A percentile compares a stretch with the other conserved stretches of the same genome.
phyloP scores from a whole-genome alignment of 306 rosid genomes.

The Luffa acutangula region DNA sequence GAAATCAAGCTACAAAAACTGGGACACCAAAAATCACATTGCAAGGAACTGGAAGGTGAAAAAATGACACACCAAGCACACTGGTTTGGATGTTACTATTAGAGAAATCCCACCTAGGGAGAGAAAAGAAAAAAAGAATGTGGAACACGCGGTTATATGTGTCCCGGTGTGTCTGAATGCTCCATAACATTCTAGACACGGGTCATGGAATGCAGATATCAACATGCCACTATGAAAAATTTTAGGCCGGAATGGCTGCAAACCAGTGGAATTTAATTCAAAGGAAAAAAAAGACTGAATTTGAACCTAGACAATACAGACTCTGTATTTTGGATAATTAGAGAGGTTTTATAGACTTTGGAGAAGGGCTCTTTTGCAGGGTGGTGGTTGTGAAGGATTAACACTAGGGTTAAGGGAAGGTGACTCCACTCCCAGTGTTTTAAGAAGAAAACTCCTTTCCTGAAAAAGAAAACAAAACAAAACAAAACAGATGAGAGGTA shows the following conservation, averaged over 20 bases:
- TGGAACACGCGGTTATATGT: constrained; percentile 39
- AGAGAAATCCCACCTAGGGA: constrained; percentile 6
- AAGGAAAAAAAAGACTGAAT: constrained; percentile 24
- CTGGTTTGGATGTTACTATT: constrained; percentile 15
- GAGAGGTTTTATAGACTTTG: constrained; percentile 54
- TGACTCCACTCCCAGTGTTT: constrained; percentile 90
- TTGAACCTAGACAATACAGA: constrained; percentile 16
- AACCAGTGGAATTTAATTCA: constrained; percentile 29
- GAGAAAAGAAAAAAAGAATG: constrained; percentile 24
- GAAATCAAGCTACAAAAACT: constrained; percentile 59
- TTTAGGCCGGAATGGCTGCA: constrained; percentile 66
- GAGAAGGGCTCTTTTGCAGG: constrained; percentile 94
- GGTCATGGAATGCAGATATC: constrained; percentile 32
- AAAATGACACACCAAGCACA: constrained; percentile 68
- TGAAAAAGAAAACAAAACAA: constrained; percentile 29
- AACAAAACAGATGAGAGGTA: constrained; percentile 11
- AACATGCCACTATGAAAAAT: constrained; percentile 63
- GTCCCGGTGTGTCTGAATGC: constrained; percentile 51
- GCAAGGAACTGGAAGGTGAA: constrained; percentile 37
- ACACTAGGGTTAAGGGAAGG: constrained; percentile 45
- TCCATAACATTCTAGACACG: constrained; percentile 49
- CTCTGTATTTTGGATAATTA: constrained; percentile 24
- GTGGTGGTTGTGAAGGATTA: constrained; percentile 65
- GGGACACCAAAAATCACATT: constrained; percentile 50
- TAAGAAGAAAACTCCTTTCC: constrained; percentile 96